Evolutionary conservation across 2,329 filamentous ascomycete genomes (phyloP).

Genomic region (Acrodontium crateriforme): DNA sequence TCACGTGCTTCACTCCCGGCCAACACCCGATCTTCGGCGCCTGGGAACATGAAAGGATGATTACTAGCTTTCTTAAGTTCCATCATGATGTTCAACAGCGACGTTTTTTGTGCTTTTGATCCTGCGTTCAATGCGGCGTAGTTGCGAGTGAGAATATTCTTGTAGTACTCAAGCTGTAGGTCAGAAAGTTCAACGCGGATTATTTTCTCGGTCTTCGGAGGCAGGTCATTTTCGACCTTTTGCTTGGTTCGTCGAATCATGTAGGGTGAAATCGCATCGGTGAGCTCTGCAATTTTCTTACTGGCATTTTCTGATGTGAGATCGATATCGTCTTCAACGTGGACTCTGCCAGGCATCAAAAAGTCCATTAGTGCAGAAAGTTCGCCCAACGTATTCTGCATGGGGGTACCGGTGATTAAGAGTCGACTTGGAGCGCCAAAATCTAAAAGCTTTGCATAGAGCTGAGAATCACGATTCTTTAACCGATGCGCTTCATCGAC

Average conservation of each 20-base stretch:
- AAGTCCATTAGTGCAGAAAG: conserved; percentile 90
- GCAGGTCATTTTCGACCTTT: conserved; percentile 90
- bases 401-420: conserved; percentile 90
- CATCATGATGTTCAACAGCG: conserved; percentile 97
- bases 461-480: conserved; percentile 89
- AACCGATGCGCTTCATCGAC: conserved; percentile 94
- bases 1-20: conserved; percentile 64
- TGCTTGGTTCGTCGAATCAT: conserved; percentile 94
- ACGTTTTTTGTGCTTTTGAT: conserved; percentile 82
- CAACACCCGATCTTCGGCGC: conserved; percentile 79
- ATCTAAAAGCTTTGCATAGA: conserved; percentile 72
- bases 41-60: conserved; percentile 94
- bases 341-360: conserved; percentile 83
- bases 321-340: conserved; percentile 86
- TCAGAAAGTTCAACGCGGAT: conserved; percentile 95
- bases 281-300: conserved; percentile 73
- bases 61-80: conserved; percentile 98
- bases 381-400: conserved; percentile 93
- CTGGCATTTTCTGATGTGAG: conserved; percentile 65
- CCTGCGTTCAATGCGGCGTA: conserved; percentile 89
- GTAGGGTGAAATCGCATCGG: conserved; percentile 76
- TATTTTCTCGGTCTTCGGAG: conserved; percentile 96
- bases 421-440: conserved; percentile 82
- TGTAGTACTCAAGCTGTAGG: conserved; percentile 94
- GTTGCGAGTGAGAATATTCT: conserved; percentile 94